Base-by-base conservation (phyloP, 345 rosid genomes). In the Schrenkiella parvula region DNA sequence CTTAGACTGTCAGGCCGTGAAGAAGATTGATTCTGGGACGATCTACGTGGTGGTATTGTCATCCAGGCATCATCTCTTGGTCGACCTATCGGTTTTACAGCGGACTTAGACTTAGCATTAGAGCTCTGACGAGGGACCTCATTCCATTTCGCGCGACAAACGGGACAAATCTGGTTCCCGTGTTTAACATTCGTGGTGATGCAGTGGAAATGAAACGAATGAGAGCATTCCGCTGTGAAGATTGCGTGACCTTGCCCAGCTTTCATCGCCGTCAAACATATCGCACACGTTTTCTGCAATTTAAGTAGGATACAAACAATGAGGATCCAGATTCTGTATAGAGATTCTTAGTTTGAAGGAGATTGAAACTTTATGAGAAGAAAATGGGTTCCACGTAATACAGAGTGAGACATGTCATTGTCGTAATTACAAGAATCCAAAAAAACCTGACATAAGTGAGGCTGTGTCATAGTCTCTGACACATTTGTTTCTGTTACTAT, bases 161-260 rank as follows among this genome's bases (percentile, higher is more conserved):
- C 84, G 4, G 99, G 99, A 76, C 99, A 95, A 48, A 86, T 66
- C 80, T 85, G 93, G 86, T 87, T 95, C 34, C 99, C 99, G 57
- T 92, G 92, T 75, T 83, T 85, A 35, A 90, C 99, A 75, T 85
- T 95, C n/a, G 96, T 84, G 58, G 96, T 79, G 60, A 95, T 95
- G 85, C 99, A 95, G 8, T 86, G 90, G 80, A 95, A 92, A 73
- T 95, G 99, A 83, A 95, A 95, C 64, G 98, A 86, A 75, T 95
- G 99, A 19, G 99, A 86, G 62, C 99, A 91, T 78, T 93, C 98
- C 31, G 99, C 99, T 0, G 96, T 95, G 73, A 95, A 95, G 64
- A 95, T 95, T 13, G 99, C 98, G 17, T 84, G 97, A 42, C 98
- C 98, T 22, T 78, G 84, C 6, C 98, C 97, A 37, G 92, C 78